Evolutionary conservation across 2,329 filamentous ascomycete species (phyloP), one percentile per base, ranked within the genome.

Genomic region (Talaromyces piceae): DNA sequence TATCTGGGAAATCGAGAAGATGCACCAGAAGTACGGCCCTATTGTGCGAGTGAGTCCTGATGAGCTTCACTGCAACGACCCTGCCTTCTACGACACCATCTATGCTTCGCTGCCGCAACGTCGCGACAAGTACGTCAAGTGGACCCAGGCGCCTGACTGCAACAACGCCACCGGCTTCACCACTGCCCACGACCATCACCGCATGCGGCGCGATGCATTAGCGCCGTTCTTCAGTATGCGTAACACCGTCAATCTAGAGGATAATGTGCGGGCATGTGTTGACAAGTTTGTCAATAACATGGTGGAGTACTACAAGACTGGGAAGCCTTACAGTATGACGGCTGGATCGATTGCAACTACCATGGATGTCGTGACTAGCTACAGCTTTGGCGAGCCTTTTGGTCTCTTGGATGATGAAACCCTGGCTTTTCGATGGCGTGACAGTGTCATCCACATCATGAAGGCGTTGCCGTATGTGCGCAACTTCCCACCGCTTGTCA

Each of bases 201-300:
- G 65, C 2, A 53, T 62, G n/a, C 57, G 63, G 8, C 61, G 67
- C 3, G 58, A 61, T 26, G 58, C 63, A 5, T 61, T 68, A 57
- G 67, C 62, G 50, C 63, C 64, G 7, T 68, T 63, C 59, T 69
- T 69, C 57, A 65, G 66, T 6, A 58, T 27, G 43, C 25, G 16
- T 13, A 27, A 18, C 16, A 28, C 25, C 11, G 25, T 27, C 12
- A 27, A 30, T 4, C 43, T 82, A 31, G 79, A 80, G 56, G 22
- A 23, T 8, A 44, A 25, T 18, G n/a, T 44, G 2, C 20, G 25
- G 6, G 22, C 20, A 8, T 26, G 25, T 18, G 22, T 44, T 12
- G 22, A 44, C 20, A 44, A 44, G 22, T 25, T 44, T 23, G 22
- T 44, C 3, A 13, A 18, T 13, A 23, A 26, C 2, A 44, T 44